Evolutionary conservation across 164 flowering plant species (phyloP), one percentile per base, ranked within the genome.

Genomic region (Vitis rupestris): DNA sequence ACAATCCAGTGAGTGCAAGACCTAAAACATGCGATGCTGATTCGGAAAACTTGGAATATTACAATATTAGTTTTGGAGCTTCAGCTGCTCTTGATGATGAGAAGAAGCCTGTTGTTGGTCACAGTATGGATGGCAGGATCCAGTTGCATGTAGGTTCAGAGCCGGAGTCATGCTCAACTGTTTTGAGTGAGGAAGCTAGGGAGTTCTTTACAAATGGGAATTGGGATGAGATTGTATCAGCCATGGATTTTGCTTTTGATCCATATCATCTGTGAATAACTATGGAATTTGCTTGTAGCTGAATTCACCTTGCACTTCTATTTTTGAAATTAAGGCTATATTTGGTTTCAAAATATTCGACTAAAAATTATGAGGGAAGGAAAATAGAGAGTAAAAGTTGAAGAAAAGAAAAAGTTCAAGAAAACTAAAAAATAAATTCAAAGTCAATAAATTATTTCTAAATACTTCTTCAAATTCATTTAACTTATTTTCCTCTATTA

Each of bases 171-270:
- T 69, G 70, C 47, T 66, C 84, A 29, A 75, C 61, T 68, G 44
- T 65, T 52, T 63, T 69, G 1, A 67, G 17, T 48, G n/a, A 50
- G 0, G 64, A 66, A 23, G 48, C 50, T 7, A 44, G 44, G 19
- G 79, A 79, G 2, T 57, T 72, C 4, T 62, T 72, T 16, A 62
- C 59, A 16, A 58, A 78, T 44, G 79, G 55, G 50, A 67, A 76
- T 58, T 87, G 87, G 91, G 88, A 87, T 67, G 91, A 87, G 70
- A 86, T 87, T 9, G 68, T 83, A 60, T 71, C 86, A 4, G 76
- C 82, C 1, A 81, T 83, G 37, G 83, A 82, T 56, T 72, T 67
- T 67, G 70, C 78, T 5, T 11, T 75, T 52, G 80, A 75, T 68
- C 77, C 80, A 15, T 23, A 37, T 37, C 44, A 37, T 37, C 44